Evolutionary conservation across 2,329 filamentous ascomycete species (phyloP), one percentile per base, ranked within the genome.

Genomic region (Microsporum audouinii): DNA sequence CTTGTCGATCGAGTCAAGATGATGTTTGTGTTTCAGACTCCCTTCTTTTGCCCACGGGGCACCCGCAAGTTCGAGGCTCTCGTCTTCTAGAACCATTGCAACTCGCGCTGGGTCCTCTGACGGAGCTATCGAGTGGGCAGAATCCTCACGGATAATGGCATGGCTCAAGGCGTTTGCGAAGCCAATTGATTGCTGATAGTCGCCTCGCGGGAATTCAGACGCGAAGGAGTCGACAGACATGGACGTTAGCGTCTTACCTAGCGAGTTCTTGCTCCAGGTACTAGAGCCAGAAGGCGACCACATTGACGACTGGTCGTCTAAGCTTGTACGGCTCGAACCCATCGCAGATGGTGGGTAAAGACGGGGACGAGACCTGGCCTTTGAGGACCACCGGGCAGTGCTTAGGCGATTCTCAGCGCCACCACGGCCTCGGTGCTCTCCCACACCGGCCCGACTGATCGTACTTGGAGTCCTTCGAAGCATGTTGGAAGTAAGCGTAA

Each of bases 31-130:
- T 67, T 92, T 92, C 23, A 97, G 80, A 67, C 95, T 89, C 64
- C 94, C 94, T 75, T 99, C 94, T 75, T 99, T 99, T 33, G 95
- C 87, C 94, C 94, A 99, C 0, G 94, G 94, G n/a, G 94, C 89
- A 29, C 94, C 94, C 8, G 88, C 85, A 43, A 99, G 84, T 70
- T 95, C 91, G 10, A 99, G 81, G 0, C 88, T 90, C 69, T 99
- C 94, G 69, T 97, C 94, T 68, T 96, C 92, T 0, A 97, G 83
- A 7, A 96, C 77, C 31, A 87, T 84, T 3, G 82, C 79, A 1
- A 78, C 77, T 56, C 79, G 79, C 38, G 84, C 75, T 51, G 84
- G 82, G 34, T 86, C 84, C 67, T 87, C 86, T 65, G 78, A 66
- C 78, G 78, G 69, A 75, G 65, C 76, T 66, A 78, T 75, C 0